phyloP scores from a whole-genome alignment of 352 stramenopile species.

The Phytopythium vexans region DNA sequence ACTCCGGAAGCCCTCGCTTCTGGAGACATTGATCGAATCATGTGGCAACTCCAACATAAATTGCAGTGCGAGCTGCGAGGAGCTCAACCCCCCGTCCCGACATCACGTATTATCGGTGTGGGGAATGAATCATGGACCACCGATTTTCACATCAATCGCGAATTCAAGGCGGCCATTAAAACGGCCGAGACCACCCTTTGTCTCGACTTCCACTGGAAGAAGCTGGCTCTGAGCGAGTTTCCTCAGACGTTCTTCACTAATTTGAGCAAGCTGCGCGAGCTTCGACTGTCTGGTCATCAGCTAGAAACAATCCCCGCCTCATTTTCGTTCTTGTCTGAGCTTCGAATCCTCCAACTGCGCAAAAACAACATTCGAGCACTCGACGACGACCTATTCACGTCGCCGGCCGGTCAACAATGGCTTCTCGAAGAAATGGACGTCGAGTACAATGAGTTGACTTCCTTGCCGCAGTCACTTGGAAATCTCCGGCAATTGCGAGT shows the following conservation, averaged over 20 bases:
- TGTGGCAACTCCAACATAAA: conserved; percentile 60
- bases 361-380: conserved; percentile 57
- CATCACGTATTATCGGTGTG: conserved; percentile 36
- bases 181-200: conserved; percentile 27
- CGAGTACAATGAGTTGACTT: conserved; percentile 56
- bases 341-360: conserved; percentile 59
- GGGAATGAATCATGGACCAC: conserved; percentile 65
- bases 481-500: conserved; percentile 36
- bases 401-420: background rate
- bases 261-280: conserved; percentile 34
- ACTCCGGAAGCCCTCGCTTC: conserved; percentile 34
- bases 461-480: conserved; percentile 37
- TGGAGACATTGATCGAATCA: conserved; percentile 36
- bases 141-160: conserved; percentile 58
- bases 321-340: conserved; percentile 30
- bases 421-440: conserved; percentile 56
- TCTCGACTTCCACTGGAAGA: conserved; percentile 73
- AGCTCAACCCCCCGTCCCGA: conserved; percentile 24
- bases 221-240: conserved; percentile 40
- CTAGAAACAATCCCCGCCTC: conserved; percentile 32
- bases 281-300: conserved; percentile 59
- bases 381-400: conserved; percentile 36
- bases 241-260: conserved; percentile 46
- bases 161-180: conserved; percentile 42
- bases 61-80: conserved; percentile 34